phyloP scores from a whole-genome alignment of 805 yeast species.

The Kuraishia ogatae region DNA sequence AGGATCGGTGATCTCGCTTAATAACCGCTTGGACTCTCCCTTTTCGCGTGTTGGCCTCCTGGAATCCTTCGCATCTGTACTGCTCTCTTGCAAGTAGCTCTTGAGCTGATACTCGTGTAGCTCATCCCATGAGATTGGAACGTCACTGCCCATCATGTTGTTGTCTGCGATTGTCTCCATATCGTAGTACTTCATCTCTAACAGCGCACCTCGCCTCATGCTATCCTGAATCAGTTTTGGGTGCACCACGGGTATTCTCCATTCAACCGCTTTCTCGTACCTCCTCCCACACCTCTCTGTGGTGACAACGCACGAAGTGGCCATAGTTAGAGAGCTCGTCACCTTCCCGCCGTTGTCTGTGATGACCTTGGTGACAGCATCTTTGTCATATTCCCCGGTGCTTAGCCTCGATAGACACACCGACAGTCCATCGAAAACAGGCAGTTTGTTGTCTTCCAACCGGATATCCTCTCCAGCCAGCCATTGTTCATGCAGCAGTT shows the following conservation, averaged over 20 bases:
- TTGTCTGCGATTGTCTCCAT: constrained; percentile 11
- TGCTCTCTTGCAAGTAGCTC: neutral
- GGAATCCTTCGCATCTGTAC: neutral
- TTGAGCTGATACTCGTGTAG: neutral
- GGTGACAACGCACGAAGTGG: constrained; percentile 37
- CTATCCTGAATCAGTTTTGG: constrained; percentile 43
- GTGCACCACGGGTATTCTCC: constrained; percentile 43
- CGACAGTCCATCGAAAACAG: constrained; percentile 34
- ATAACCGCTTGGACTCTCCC: neutral
- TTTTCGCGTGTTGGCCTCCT: neutral
- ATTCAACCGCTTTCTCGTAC: constrained; percentile 41
- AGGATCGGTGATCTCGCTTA: neutral
- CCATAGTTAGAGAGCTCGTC: constrained; percentile 39
- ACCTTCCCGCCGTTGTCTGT: constrained; percentile 39
- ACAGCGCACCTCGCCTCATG: constrained; percentile 31
- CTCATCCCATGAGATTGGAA: neutral
- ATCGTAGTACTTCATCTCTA: constrained; percentile 31
- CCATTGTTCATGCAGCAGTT: constrained; percentile 42
- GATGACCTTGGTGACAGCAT: constrained; percentile 25
- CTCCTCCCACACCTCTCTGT: constrained; percentile 43
- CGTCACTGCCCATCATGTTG: neutral
- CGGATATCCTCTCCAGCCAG: constrained; percentile 30
- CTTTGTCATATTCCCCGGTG: constrained; percentile 9
- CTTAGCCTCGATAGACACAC: constrained; percentile 36
- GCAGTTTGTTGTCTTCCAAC: constrained; percentile 18